A percentile compares a stretch with the other conserved stretches of the same genome.
These are phyloP conservation scores for Thecaphora frezii DNA, from an alignment of 1,284 basidiomycete species.

Conservation along the genomic window DNA sequence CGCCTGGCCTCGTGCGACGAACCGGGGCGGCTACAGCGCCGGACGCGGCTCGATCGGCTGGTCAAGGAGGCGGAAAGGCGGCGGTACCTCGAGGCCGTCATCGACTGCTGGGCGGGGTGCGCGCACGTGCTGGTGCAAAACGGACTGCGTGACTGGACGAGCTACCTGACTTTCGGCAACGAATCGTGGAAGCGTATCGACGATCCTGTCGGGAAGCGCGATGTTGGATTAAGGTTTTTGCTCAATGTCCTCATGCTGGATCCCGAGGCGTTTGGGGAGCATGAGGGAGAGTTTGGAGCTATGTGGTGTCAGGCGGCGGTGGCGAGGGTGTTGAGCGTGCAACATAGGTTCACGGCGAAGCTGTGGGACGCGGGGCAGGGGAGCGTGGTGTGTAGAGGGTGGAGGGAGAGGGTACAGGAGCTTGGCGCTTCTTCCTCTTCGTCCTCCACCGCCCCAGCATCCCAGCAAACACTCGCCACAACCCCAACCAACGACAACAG, in stretches of 20 bases:
- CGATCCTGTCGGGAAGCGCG: conserved; percentile 65
- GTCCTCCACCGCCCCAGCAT: too few species aligned
- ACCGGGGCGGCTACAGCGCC: neutral
- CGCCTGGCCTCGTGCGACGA: conserved; percentile 8
- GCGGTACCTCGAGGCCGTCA: conserved; percentile 64
- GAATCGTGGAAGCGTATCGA: conserved; percentile 69
- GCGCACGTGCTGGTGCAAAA: conserved; percentile 70
- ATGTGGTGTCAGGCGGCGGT: conserved; percentile 46
- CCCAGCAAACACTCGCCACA: neutral
- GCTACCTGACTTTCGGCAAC: conserved; percentile 66
- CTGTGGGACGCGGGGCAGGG: conserved; percentile 7
- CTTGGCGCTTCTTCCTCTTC: neutral
- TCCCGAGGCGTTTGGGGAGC: conserved; percentile 57
- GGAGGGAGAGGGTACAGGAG: neutral
- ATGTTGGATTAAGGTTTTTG: conserved; percentile 73
- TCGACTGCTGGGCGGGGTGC: conserved; percentile 78
- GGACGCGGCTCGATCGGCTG: conserved; percentile 18
- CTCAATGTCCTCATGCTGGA: conserved; percentile 70
- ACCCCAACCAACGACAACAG: neutral
- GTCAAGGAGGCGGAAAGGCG: conserved; percentile 52
- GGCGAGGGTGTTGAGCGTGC: conserved; percentile 33
- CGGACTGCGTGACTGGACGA: conserved; percentile 69
- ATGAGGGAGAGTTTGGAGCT: conserved; percentile 33
- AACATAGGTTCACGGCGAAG: conserved; percentile 30
- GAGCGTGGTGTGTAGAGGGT: neutral